These are phyloP conservation scores for Ceratocystis eucalypticola DNA, from an alignment of 2,329 filamentous ascomycete genomes.

Conservation along the genomic window DNA sequence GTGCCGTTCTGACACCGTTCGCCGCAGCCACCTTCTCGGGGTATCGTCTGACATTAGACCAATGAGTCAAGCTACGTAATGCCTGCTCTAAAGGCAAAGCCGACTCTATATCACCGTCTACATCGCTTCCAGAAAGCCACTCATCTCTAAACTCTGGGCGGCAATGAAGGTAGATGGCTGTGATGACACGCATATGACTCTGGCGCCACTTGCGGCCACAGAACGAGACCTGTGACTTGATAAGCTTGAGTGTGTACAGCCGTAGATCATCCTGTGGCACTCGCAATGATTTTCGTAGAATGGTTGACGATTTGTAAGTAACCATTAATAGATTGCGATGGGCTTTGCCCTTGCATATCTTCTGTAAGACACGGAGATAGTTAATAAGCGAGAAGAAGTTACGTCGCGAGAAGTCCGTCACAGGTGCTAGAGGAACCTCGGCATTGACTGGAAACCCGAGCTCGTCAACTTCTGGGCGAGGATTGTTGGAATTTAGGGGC, in stretches of 20 bases:
- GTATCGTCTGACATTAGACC: conserved; percentile 78
- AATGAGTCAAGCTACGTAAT: conserved; percentile 76
- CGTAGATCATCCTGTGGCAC: conserved; percentile 78
- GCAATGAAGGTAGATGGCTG: conserved; percentile 87
- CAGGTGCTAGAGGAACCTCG: conserved; percentile 57
- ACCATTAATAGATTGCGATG: conserved; percentile 89
- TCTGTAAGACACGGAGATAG: conserved; percentile 90
- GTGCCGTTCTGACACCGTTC: conserved; percentile 25
- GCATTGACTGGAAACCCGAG: conserved; percentile 61
- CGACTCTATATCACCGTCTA: conserved; percentile 88
- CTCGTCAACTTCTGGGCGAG: conserved; percentile 62
- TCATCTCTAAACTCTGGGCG: conserved; percentile 86
- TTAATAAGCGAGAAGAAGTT: conserved; percentile 95
- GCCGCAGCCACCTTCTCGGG: conserved; percentile 57
- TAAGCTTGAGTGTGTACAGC: conserved; percentile 90
- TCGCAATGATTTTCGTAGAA: conserved; percentile 80
- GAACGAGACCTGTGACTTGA: conserved; percentile 97
- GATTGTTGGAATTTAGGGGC: neutral
- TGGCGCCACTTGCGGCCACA: conserved; percentile 97
- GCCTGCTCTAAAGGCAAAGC: conserved; percentile 86
- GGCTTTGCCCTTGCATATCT: conserved; percentile 89
- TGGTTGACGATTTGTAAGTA: conserved; percentile 86
- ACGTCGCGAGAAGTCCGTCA: conserved; percentile 81
- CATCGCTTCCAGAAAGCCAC: conserved; percentile 81
- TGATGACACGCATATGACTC: conserved; percentile 97